Percentiles rank a stretch among this genome's conserved stretches.
Evolutionary conservation across 2,329 filamentous ascomycete species (phyloP).

Genomic region (Curvularia sp.): DNA sequence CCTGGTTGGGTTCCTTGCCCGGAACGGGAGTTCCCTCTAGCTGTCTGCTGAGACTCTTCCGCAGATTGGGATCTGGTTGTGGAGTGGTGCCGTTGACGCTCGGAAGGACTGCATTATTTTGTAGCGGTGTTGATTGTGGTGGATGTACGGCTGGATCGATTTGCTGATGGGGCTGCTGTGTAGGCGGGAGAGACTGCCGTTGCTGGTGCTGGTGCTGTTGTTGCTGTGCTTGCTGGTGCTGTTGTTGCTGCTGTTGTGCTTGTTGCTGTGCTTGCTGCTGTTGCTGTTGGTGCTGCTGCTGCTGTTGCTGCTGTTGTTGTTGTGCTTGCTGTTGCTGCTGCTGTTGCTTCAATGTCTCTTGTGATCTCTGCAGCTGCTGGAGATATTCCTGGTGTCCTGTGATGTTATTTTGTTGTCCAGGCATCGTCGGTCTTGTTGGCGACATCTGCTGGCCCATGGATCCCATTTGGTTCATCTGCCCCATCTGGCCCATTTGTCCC

Average conservation of each 20-base stretch:
- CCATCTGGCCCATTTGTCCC: constrained; percentile 17
- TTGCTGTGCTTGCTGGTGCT: constrained; percentile 31
- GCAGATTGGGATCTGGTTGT: constrained; percentile 46
- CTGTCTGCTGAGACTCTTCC: constrained; percentile 49
- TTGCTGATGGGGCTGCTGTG: constrained; percentile 47
- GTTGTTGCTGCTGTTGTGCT: constrained; percentile 14
- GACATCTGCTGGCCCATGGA: constrained; percentile 45
- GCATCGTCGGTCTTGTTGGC: constrained; percentile 42
- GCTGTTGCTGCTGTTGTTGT: constrained; percentile 28
- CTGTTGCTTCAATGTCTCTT: constrained; percentile 48
- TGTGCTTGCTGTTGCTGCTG: constrained; percentile 50
- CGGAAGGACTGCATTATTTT: constrained; percentile 57
- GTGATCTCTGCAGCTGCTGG: constrained; percentile 52
- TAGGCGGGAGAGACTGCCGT: constrained; percentile 45
- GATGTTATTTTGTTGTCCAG: constrained; percentile 51
- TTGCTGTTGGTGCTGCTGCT: background rate
- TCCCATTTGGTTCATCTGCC: constrained; percentile 12
- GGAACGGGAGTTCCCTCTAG: constrained; percentile 48
- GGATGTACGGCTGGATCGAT: constrained; percentile 22
- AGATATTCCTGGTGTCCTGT: constrained; percentile 59
- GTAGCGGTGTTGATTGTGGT: constrained; percentile 53
- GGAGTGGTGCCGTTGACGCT: constrained; percentile 56
- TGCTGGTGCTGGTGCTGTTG: constrained; percentile 26
- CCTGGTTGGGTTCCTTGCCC: constrained; percentile 34
- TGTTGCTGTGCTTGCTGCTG: constrained; percentile 33